Conservation (phyloP, 2,329 filamentous ascomycete genomes). For the Penicillium nordicum region DNA sequence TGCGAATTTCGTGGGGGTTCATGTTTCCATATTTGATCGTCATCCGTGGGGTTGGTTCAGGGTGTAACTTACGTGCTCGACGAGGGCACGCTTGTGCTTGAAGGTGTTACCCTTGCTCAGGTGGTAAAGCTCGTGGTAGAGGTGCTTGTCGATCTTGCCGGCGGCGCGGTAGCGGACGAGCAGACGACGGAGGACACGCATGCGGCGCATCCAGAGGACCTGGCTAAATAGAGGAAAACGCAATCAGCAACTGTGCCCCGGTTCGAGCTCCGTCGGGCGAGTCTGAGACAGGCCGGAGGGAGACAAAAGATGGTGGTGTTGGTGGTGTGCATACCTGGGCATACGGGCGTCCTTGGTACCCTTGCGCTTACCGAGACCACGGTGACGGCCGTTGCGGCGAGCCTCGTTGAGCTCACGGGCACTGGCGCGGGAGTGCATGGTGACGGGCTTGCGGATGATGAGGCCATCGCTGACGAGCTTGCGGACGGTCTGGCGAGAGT, state of each 20-base stretch:
- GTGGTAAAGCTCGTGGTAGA: slow-evolving; percentile 99
- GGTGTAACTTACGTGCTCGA: slow-evolving; percentile 85
- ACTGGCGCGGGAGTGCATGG: slow-evolving; percentile 97
- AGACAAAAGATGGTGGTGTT: neutral
- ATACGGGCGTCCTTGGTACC: slow-evolving; percentile 99
- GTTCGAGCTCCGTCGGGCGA: neutral
- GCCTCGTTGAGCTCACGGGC: slow-evolving; percentile 93
- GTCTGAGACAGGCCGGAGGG: neutral
- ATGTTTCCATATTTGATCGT: neutral
- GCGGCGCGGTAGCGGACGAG: slow-evolving; percentile 99
- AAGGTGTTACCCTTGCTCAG: slow-evolving; percentile 99
- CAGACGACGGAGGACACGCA: slow-evolving; percentile 97
- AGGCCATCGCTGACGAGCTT: slow-evolving; percentile 99
- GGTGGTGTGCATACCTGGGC: slow-evolving; percentile 68
- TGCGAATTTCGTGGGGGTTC: neutral
- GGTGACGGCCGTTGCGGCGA: slow-evolving; percentile 92
- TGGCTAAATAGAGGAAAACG: slow-evolving; percentile 58
- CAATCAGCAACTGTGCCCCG: slow-evolving; percentile 19
- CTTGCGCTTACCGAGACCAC: slow-evolving; percentile 99
- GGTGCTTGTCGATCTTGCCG: slow-evolving; percentile 99
- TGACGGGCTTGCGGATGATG: slow-evolving; percentile 99
- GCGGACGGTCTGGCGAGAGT: slow-evolving; percentile 99
- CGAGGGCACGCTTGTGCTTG: slow-evolving; percentile 99
- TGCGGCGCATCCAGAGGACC: slow-evolving; percentile 99
- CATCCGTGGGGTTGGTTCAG: slow-evolving; percentile 4